Base-by-base conservation (phyloP, 352 stramenopile genomes). In the Globisporangium cylindrosporum region DNA sequence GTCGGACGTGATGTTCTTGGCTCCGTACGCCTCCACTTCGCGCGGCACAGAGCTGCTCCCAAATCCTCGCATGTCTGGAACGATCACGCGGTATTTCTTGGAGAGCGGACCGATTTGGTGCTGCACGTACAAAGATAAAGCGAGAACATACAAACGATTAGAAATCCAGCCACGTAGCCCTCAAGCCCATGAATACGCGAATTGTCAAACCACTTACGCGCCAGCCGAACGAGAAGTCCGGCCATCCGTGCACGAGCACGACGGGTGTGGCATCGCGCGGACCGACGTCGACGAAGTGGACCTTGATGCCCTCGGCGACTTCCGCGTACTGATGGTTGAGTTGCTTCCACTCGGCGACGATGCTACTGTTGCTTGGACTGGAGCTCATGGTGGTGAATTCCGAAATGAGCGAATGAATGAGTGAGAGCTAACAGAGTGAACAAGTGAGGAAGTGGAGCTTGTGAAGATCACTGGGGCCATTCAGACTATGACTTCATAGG, bases 161-260 rank as follows among this genome's bases (percentile, higher is more conserved):
- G 1, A n/a, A 15, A 48, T 48, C 15, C 41, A 48, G 5, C 15
- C 41, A 48, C 1, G 0, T n/a, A n/a, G 41, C 41, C 14, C 4
- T 20, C 14, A 48, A n/a, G 41, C 41, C 15, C 15, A 20, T 9
- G 14, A 4, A 14, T 20, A 24, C 8, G 20, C 43, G 18, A 7
- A 25, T 7, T 25, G 14, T 15, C 49, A 48, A 12, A 10, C 8
- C 34, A 67, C 78, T 12, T 74, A 84, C 80, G 51, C 79, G 73
- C 80, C 82, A 89, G 32, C 71, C 81, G 48, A 86, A 88, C 75
- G 79, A 85, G 4, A 90, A 61, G 25, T 91, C 82, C 15, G 80
- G 82, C 71, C 78, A 91, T n/a, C 80, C 82, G 25, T 91, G 82
- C 58, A 88, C 38, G 58, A 91, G 78, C 64, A 91, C 79, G 29